Conservation (phyloP, 108 stramenopile genomes). For the Stephanodiscus minutulus region DNA sequence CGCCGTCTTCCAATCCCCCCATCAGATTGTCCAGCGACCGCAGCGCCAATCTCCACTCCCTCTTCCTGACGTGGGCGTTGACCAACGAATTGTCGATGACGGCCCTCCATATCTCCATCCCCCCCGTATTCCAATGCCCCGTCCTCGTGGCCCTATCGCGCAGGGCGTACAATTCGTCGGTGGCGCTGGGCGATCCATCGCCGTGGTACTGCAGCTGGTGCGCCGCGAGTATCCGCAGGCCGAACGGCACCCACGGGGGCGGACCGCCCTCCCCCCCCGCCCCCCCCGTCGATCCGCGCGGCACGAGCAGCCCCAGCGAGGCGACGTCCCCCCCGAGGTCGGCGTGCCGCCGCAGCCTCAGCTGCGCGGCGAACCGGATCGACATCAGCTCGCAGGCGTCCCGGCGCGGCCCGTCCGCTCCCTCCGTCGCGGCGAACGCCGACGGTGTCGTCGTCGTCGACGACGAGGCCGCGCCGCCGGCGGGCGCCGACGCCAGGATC, state of each 20-base stretch:
- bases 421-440: neutral
- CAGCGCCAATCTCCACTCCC: constrained; percentile 84
- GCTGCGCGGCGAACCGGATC: constrained; percentile 63
- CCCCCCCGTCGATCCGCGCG: constrained; percentile 25
- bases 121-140: constrained; percentile 26
- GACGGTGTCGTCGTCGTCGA: no score
- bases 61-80: constrained; percentile 64
- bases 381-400: constrained; percentile 73
- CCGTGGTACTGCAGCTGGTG: constrained; percentile 55
- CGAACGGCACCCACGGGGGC: constrained; percentile 44
- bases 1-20: constrained; percentile 38
- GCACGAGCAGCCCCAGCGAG: constrained; percentile 46
- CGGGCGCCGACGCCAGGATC: neutral
- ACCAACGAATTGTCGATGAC: constrained; percentile 64
- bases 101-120: constrained; percentile 40
- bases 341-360: constrained; percentile 61
- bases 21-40: constrained; percentile 62
- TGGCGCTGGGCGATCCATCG: constrained; percentile 34
- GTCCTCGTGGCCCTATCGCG: constrained; percentile 46
- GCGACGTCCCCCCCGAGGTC: constrained; percentile 65
- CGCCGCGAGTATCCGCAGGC: constrained; percentile 61
- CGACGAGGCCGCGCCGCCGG: neutral
- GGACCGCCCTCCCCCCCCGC: constrained; percentile 2
- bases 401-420: constrained; percentile 12
- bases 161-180: constrained; percentile 61